phyloP scores from a whole-genome alignment of 1,284 basidiomycete species.

The Neonothopanus nambi region DNA sequence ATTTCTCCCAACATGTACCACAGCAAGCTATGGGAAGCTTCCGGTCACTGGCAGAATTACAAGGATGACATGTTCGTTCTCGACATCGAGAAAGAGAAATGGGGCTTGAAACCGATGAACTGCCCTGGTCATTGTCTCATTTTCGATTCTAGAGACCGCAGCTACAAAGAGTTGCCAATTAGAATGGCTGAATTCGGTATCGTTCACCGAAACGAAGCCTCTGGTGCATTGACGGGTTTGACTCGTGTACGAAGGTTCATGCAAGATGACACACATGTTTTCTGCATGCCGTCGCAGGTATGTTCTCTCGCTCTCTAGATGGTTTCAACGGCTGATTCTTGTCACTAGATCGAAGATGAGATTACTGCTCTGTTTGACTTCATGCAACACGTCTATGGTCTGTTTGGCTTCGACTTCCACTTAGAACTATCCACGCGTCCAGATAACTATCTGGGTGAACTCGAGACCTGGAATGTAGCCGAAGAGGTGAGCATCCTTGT shows the following conservation, averaged over 20 bases:
- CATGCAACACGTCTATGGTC: constrained; percentile 90
- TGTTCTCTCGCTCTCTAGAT: constrained; percentile 2
- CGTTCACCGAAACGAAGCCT: constrained; percentile 96
- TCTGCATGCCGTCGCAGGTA: constrained; percentile 94
- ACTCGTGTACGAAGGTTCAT: constrained; percentile 95
- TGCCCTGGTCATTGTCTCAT: constrained; percentile 98
- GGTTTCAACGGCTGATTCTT: not conserved
- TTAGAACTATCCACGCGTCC: constrained; percentile 96
- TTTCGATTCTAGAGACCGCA: constrained; percentile 93
- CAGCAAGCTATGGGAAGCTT: constrained; percentile 97
- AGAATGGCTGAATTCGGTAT: constrained; percentile 99
- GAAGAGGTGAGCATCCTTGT: constrained; percentile 59
- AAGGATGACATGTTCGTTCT: constrained; percentile 97
- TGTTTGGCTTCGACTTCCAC: constrained; percentile 98
- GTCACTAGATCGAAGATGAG: constrained; percentile 79
- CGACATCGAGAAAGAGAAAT: constrained; percentile 93
- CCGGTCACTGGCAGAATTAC: constrained; percentile 98
- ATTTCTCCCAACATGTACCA: constrained; percentile 99
- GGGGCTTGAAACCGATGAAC: constrained; percentile 98
- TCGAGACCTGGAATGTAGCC: constrained; percentile 90
- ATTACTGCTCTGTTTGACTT: constrained; percentile 91
- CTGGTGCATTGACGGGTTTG: constrained; percentile 90
- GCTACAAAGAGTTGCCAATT: constrained; percentile 94
- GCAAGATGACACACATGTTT: constrained; percentile 97
- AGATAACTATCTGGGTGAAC: constrained; percentile 89